phyloP scores from a whole-genome alignment of 2,329 filamentous ascomycete genomes.

The Colletotrichum somersetense region DNA sequence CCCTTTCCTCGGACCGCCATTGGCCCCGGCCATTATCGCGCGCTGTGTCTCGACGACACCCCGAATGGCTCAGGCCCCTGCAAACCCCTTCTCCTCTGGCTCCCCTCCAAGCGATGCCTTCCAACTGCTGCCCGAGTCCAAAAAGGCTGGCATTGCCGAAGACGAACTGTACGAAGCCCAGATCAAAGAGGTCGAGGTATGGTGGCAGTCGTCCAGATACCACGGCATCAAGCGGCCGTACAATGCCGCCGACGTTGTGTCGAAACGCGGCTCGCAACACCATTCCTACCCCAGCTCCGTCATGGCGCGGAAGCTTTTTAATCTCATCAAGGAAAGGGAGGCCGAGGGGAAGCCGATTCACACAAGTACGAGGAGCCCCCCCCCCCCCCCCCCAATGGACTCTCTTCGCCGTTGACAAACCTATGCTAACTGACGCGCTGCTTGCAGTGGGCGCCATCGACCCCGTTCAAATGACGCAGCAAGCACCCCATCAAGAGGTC shows the following conservation, averaged over 20 bases:
- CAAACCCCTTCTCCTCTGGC: conserved; percentile 38
- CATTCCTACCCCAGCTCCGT: conserved; percentile 92
- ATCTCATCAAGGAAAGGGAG: conserved; percentile 83
- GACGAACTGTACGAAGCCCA: conserved; percentile 88
- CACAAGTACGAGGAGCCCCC: conserved; percentile 74
- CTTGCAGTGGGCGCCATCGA: conserved; percentile 91
- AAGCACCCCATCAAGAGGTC: conserved; percentile 94
- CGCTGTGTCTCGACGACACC: conserved; percentile 51
- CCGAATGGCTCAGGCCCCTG: conserved; percentile 47
- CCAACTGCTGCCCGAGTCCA: conserved; percentile 82
- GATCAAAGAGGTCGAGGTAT: conserved; percentile 85
- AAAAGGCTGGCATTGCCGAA: conserved; percentile 84
- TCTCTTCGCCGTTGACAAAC: background rate
- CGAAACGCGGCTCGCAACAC: conserved; percentile 88
- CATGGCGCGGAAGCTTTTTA: conserved; percentile 95
- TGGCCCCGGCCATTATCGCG: conserved; percentile 43
- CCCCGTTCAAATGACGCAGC: conserved; percentile 99
- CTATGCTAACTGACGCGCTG: conserved; percentile 39
- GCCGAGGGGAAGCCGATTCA: conserved; percentile 89
- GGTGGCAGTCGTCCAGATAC: conserved; percentile 90
- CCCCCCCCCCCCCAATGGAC: background rate
- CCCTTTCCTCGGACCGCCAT: conserved; percentile 42
- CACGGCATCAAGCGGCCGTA: conserved; percentile 93
- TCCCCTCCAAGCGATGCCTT: conserved; percentile 78
- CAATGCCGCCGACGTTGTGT: conserved; percentile 89